Evolutionary conservation across 2,329 filamentous ascomycete species (phyloP).

Genomic region (Monosporascus sp.): DNA sequence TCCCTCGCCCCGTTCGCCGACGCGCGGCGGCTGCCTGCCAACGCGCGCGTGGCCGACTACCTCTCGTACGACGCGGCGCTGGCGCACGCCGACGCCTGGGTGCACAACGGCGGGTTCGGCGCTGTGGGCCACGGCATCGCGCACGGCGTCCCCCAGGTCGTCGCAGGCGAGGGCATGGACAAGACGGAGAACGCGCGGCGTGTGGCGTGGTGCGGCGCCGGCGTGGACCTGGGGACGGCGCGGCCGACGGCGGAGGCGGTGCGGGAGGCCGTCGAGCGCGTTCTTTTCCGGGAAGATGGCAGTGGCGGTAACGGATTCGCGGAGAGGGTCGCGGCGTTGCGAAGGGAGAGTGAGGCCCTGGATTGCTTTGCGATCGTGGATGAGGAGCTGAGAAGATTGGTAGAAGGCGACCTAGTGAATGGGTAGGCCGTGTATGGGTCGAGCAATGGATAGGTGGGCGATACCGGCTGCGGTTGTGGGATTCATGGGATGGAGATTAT

Average conservation of each 20-base stretch:
- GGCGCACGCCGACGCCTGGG: constrained; percentile 30
- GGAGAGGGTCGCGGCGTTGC: constrained; percentile 19
- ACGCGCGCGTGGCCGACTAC: constrained; percentile 32
- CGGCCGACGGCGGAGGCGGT: constrained; percentile 23
- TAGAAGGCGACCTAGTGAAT: not conserved
- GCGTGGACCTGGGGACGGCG: constrained; percentile 25
- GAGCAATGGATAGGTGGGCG: not conserved
- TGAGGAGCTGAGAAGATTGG: constrained; percentile 12
- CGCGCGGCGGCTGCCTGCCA: no score
- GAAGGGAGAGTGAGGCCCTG: constrained; percentile 21
- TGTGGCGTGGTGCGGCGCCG: constrained; percentile 29
- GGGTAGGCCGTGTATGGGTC: not conserved
- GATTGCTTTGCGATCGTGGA: constrained; percentile 28
- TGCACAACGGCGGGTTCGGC: constrained; percentile 37
- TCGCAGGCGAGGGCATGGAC: constrained; percentile 36
- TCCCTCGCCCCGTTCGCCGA: constrained; percentile 10
- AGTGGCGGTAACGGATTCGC: constrained; percentile 10
- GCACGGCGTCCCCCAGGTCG: constrained; percentile 35
- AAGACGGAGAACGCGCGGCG: constrained; percentile 33
- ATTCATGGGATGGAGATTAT: no score
- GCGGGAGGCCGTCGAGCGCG: constrained; percentile 20
- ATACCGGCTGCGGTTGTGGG: not conserved
- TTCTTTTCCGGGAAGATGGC: constrained; percentile 15
- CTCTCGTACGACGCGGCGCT: constrained; percentile 34
- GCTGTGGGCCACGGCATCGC: constrained; percentile 35